Evolutionary conservation across 768 basidiomycete species (phyloP).

Genomic region (Lactarius sanguifluus): DNA sequence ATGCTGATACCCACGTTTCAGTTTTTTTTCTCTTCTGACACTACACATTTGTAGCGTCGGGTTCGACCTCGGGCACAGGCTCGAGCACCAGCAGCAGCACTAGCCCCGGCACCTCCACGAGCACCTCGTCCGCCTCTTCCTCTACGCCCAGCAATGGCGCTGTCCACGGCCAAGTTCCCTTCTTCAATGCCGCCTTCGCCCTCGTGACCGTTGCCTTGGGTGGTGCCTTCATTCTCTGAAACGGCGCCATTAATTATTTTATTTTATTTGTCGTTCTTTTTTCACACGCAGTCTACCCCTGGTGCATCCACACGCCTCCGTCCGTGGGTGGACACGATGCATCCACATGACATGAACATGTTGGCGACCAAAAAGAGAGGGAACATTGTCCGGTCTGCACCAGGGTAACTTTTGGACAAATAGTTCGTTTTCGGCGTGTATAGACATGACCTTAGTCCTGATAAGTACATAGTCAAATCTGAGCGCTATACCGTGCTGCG

Average conservation of each 20-base stretch:
- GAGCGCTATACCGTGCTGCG: no score
- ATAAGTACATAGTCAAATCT: background rate
- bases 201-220: conserved; percentile 15
- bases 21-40: background rate
- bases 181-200: conserved; percentile 5
- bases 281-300: background rate
- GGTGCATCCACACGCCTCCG: background rate
- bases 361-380: background rate
- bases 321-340: background rate
- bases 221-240: conserved; percentile 10
- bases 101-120: background rate
- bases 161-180: background rate
- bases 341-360: background rate
- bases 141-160: background rate
- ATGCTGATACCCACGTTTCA: no score
- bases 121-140: background rate
- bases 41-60: background rate
- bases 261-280: background rate
- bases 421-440: background rate
- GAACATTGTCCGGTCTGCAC: background rate
- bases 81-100: background rate
- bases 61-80: background rate
- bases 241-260: background rate
- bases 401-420: background rate
- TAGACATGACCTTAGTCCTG: background rate